These are phyloP conservation scores for Oxytropis ochrocephala DNA, from an alignment of 306 rosid genomes.

Conservation along the genomic window DNA sequence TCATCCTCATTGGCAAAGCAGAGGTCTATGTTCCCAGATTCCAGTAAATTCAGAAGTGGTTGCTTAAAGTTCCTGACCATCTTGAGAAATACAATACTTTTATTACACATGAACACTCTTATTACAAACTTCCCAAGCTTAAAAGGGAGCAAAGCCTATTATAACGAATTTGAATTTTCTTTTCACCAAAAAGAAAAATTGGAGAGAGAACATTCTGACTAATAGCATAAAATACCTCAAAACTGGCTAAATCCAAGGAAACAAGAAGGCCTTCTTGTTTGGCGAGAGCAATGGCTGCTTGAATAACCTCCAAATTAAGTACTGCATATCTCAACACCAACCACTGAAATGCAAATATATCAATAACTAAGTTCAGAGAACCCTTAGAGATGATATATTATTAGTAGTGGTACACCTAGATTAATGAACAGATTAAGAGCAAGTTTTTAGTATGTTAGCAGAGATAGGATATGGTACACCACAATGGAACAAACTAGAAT, in stretches of 20 bases:
- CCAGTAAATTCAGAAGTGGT: conserved; percentile 64
- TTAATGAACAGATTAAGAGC: background rate
- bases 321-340: conserved; percentile 68
- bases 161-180: background rate
- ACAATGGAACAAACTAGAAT: background rate
- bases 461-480: background rate
- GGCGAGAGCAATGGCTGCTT: conserved; percentile 74
- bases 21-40: conserved; percentile 74
- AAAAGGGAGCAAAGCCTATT: background rate
- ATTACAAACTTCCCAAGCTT: background rate
- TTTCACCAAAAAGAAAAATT: background rate
- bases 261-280: conserved; percentile 80
- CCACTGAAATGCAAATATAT: conserved; percentile 64
- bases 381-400: conserved; percentile 18
- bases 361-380: conserved; percentile 25
- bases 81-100: conserved; percentile 29
- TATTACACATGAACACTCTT: background rate
- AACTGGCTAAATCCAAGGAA: conserved; percentile 96
- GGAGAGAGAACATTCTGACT: background rate
- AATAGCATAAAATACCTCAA: conserved; percentile 62
- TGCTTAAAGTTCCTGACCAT: conserved; percentile 72
- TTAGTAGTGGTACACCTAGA: conserved; percentile 19
- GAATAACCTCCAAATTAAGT: conserved; percentile 77
- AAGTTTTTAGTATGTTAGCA: conserved; percentile 2
- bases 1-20: conserved; percentile 99